Evolutionary conservation across 352 stramenopile species (phyloP).

Genomic region (Nothophytophthora sp.): DNA sequence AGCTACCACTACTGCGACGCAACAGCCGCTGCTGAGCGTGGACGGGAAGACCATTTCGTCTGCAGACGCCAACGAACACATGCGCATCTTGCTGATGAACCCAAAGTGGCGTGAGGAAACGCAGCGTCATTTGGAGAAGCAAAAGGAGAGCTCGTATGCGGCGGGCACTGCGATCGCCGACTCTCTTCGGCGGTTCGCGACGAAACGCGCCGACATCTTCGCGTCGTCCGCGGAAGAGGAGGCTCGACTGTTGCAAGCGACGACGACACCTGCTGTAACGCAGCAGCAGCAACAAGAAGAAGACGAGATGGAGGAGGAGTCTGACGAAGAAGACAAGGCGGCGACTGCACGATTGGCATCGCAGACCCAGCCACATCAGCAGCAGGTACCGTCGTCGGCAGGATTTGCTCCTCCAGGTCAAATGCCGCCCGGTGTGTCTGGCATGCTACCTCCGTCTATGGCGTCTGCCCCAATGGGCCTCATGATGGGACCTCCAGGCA

Average conservation of each 20-base stretch:
- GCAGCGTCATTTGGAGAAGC: slow-evolving; percentile 95
- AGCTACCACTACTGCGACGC: slow-evolving; percentile 26
- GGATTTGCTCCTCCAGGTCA: slow-evolving; percentile 15
- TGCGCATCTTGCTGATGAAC: slow-evolving; percentile 99
- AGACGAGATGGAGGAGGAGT: slow-evolving; percentile 49
- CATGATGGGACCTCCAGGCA: slow-evolving; percentile 26
- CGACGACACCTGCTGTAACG: slow-evolving; percentile 18
- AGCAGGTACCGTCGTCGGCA: slow-evolving; percentile 1
- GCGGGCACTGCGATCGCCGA: slow-evolving; percentile 94
- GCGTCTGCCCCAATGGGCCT: slow-evolving; percentile 8
- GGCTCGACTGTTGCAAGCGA: slow-evolving; percentile 62
- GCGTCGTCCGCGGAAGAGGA: slow-evolving; percentile 88
- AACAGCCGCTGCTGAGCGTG: slow-evolving; percentile 61
- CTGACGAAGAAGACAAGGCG: slow-evolving; percentile 38
- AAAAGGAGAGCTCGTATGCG: slow-evolving; percentile 96
- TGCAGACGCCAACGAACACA: slow-evolving; percentile 96
- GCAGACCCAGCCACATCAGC: slow-evolving; percentile 1
- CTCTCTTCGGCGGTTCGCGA: slow-evolving; percentile 93
- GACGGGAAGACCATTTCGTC: slow-evolving; percentile 90
- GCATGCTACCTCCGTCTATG: slow-evolving; percentile 28
- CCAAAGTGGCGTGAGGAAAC: slow-evolving; percentile 98
- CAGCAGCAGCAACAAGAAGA: slow-evolving; percentile 21
- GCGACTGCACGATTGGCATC: background rate
- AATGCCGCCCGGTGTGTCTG: slow-evolving; percentile 4
- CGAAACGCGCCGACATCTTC: slow-evolving; percentile 94